These are phyloP conservation scores for Lignosus rhinocerotis DNA, from an alignment of 1,284 basidiomycete species.

Conservation along the genomic window DNA sequence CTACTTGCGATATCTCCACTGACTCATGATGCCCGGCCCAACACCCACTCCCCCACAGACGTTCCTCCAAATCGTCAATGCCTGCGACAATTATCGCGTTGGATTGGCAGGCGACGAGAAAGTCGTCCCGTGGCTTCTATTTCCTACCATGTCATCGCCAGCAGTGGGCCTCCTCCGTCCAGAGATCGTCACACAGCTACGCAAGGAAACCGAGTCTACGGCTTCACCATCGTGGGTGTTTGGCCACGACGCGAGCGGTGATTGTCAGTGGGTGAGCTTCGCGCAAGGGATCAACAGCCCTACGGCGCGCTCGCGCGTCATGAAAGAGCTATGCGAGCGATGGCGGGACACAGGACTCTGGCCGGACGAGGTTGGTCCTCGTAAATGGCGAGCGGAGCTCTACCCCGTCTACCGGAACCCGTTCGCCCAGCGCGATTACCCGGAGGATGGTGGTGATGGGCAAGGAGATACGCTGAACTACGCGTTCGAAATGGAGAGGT, in stretches of 20 bases:
- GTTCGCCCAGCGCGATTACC: slow-evolving; percentile 47
- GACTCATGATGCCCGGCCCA: slow-evolving; percentile 12
- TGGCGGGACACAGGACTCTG: slow-evolving; percentile 71
- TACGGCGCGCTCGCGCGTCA: slow-evolving; percentile 54
- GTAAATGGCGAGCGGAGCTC: slow-evolving; percentile 82
- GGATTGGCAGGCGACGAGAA: slow-evolving; percentile 33
- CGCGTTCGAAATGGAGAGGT: slow-evolving; percentile 87
- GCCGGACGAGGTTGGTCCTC: slow-evolving; percentile 64
- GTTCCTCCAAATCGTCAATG: slow-evolving; percentile 59
- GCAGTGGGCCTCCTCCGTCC: slow-evolving; percentile 66
- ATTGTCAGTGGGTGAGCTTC: slow-evolving; percentile 49
- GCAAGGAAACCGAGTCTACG: slow-evolving; percentile 46
- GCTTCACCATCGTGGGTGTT: slow-evolving; percentile 31
- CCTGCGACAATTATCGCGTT: slow-evolving; percentile 64
- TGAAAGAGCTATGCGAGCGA: slow-evolving; percentile 63
- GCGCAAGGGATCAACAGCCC: slow-evolving; percentile 50
- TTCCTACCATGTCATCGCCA: slow-evolving; percentile 47
- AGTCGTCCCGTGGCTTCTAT: slow-evolving; percentile 53
- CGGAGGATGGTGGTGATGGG: slow-evolving; percentile 17
- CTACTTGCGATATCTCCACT: not conserved
- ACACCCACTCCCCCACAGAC: slow-evolving; percentile 25
- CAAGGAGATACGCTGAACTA: slow-evolving; percentile 48
- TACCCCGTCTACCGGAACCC: slow-evolving; percentile 83
- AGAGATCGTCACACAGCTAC: slow-evolving; percentile 53
- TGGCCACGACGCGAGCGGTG: not conserved